phyloP scores from a whole-genome alignment of 352 stramenopile species.

The Blastocystis sp. region DNA sequence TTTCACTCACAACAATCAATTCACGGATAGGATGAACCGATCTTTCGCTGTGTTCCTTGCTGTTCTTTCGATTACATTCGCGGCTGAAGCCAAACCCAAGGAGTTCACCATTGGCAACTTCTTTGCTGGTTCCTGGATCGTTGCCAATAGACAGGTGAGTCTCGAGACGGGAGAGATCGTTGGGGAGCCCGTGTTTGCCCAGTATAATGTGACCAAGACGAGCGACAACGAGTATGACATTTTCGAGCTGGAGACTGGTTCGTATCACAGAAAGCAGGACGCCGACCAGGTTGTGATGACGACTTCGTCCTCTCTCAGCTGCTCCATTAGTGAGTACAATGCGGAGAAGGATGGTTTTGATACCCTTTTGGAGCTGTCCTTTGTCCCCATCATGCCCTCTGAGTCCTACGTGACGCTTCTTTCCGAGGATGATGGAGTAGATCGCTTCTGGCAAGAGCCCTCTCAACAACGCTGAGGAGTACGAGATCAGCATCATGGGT shows the following conservation, averaged over 20 bases:
- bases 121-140: slow-evolving; percentile 24
- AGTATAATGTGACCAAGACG: slow-evolving; percentile 50
- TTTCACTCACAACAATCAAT: neutral
- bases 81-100: neutral
- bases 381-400: neutral
- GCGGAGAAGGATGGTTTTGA: slow-evolving; percentile 12
- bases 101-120: slow-evolving; percentile 13
- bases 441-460: slow-evolving; percentile 22
- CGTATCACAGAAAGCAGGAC: slow-evolving; percentile 17
- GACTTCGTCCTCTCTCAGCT: slow-evolving; percentile 7
- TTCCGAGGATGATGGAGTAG: neutral
- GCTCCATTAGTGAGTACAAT: slow-evolving; percentile 2
- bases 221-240: slow-evolving; percentile 39
- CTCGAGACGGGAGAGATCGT: slow-evolving; percentile 1
- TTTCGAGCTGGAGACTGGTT: slow-evolving; percentile 4
- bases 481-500: slow-evolving; percentile 21
- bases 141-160: neutral
- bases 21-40: neutral
- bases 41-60: neutral
- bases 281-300: slow-evolving; percentile 25
- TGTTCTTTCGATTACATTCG: slow-evolving; percentile 4
- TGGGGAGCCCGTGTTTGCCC: neutral
- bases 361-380: neutral
- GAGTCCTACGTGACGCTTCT: slow-evolving; percentile 15
- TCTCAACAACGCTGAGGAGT: neutral